A percentile compares a stretch with the other conserved stretches of the same genome.
These are phyloP conservation scores for Pharus latifolius DNA, from an alignment of 176 grass and related monocot species.

Conservation along the genomic window DNA sequence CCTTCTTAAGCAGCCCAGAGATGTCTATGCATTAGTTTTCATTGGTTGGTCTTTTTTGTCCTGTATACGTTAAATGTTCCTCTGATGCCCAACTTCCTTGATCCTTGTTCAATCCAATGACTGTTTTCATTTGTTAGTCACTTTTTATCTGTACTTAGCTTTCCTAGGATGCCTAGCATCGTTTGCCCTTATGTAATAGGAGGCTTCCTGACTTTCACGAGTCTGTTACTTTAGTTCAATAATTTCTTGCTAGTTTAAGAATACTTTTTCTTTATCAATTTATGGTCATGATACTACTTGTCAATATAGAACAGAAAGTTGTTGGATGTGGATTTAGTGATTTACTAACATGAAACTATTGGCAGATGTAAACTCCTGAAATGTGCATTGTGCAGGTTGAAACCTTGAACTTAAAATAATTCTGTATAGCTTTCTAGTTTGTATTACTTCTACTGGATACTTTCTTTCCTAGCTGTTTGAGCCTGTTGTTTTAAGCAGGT, in stretches of 20 bases:
- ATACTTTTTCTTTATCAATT: background rate
- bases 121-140: background rate
- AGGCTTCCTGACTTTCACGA: background rate
- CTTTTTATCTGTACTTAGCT: background rate
- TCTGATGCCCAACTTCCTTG: background rate
- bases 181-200: background rate
- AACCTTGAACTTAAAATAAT: background rate
- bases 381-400: background rate
- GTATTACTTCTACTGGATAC: background rate
- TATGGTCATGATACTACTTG: background rate
- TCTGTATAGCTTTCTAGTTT: background rate
- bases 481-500: conserved; percentile 47
- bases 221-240: background rate
- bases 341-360: background rate
- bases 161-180: background rate
- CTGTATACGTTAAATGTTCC: background rate
- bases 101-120: background rate
- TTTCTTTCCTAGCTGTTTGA: background rate
- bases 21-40: background rate
- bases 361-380: background rate
- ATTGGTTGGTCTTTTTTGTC: background rate
- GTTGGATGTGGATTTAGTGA: too few species aligned
- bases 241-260: background rate
- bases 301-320: background rate
- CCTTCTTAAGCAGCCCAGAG: too few species aligned